Base-by-base conservation (phyloP, 2,329 filamentous ascomycete genomes). In the Aspergillus aculeatus region DNA sequence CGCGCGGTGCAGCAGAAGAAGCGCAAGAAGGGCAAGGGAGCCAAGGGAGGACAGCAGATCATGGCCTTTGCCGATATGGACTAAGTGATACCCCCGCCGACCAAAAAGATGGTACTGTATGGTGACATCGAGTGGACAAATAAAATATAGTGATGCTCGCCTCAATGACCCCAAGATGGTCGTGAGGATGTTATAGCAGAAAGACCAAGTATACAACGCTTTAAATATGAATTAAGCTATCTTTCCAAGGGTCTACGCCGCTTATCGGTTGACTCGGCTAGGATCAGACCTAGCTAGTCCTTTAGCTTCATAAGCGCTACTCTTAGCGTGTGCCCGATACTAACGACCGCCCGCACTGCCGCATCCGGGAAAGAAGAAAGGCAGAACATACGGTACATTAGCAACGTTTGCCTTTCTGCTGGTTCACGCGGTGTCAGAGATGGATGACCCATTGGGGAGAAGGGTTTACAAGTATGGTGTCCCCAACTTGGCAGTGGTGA, bases 41-140 rank as follows among this genome's bases (percentile, higher is more conserved):
- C 76, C 59, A 73, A 71, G 50, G 69, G 69, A 49, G 74, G 66
- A 55, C 71, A 71, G 49, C 73, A 80, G 60, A 69, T 80, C 41
- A 77, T 78, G 69, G 77, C 72, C 7, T 80, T 80, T 59, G 65
- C 71, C 51, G 78, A 75, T 62, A 61, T 80, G 57, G 77, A 78
- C 69, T 80, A 65, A 75, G 64, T 44, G 38, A 44, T 44, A 44
- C 38, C 38, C 38, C 14, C 23, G 23, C 23, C 38, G 4, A 19
- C 6, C 6, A 44, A 19, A 9, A 5, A 19, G 16, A 44, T 7
- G 16, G 16, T 2, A 19, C 12, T n/a, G 38, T 44, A 44, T 7
- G 38, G 38, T 44, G 38, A 16, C 38, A 44, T 44, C 38, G 38
- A 44, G 7, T 35, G 14, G 16, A 14, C 23, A 19, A 16, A 19